These are phyloP conservation scores for Fusarium chuoi DNA, from an alignment of 2,329 filamentous ascomycete species.

Conservation along the genomic window DNA sequence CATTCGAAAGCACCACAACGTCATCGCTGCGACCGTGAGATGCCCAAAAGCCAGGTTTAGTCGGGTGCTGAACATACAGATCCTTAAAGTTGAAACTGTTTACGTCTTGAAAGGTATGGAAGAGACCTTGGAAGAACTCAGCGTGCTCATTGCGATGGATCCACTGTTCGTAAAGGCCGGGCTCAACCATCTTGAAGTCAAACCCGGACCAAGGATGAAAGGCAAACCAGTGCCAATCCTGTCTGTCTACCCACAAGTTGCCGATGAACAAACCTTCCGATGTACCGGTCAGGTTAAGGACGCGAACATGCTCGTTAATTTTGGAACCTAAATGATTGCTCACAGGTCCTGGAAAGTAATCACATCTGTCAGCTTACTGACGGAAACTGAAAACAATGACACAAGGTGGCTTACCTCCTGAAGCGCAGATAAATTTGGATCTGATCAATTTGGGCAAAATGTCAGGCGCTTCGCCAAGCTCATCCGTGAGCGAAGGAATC, in stretches of 20 bases:
- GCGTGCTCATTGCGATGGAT: slow-evolving; percentile 44
- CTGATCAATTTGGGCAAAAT: slow-evolving; percentile 45
- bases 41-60: slow-evolving; percentile 44
- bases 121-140: slow-evolving; percentile 35
- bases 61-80: slow-evolving; percentile 43
- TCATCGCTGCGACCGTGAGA: slow-evolving; percentile 47
- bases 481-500: slow-evolving; percentile 50
- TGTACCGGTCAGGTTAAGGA: slow-evolving; percentile 49
- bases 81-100: slow-evolving; percentile 48
- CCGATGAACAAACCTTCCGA: slow-evolving; percentile 50
- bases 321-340: slow-evolving; percentile 42
- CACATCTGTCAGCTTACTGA: background rate
- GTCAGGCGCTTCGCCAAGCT: slow-evolving; percentile 47
- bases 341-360: slow-evolving; percentile 35
- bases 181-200: slow-evolving; percentile 48
- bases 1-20: slow-evolving; percentile 46
- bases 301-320: slow-evolving; percentile 46
- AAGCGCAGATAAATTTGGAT: slow-evolving; percentile 51
- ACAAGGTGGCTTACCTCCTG: background rate
- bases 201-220: slow-evolving; percentile 50
- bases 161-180: slow-evolving; percentile 47
- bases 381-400: rapidly evolving
- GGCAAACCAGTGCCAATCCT: slow-evolving; percentile 48
- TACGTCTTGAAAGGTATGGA: slow-evolving; percentile 46
- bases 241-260: slow-evolving; percentile 39